Conservation (phyloP, 805 yeast species). For the Pichia scutulata region DNA sequence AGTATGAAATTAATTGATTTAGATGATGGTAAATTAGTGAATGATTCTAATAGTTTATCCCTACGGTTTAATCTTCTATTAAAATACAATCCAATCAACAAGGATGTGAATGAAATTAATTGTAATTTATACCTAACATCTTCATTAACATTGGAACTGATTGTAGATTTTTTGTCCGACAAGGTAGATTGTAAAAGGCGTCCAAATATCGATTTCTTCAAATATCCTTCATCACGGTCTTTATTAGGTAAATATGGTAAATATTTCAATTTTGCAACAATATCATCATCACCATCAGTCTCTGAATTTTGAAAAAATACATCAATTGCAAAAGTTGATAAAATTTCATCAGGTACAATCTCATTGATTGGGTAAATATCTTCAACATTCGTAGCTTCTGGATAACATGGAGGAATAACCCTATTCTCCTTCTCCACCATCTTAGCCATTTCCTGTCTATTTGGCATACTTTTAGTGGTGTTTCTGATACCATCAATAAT, state of each 20-base stretch:
- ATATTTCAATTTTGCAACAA: constrained; percentile 15
- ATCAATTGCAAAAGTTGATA: constrained; percentile 55
- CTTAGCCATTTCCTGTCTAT: constrained; percentile 53
- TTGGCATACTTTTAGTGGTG: constrained; percentile 66
- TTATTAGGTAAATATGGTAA: constrained; percentile 6
- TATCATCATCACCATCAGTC: constrained; percentile 44
- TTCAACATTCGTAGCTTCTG: constrained; percentile 74
- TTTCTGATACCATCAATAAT: constrained; percentile 73
- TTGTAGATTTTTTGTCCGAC: background rate
- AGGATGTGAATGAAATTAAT: constrained; percentile 70
- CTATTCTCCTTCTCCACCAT: constrained; percentile 55
- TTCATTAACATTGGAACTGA: background rate
- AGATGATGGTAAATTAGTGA: constrained; percentile 74
- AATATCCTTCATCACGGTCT: constrained; percentile 13
- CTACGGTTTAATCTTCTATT: constrained; percentile 61
- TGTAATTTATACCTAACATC: constrained; percentile 46
- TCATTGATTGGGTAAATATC: constrained; percentile 70
- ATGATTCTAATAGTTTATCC: constrained; percentile 47
- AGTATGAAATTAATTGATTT: constrained; percentile 63
- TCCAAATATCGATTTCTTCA: constrained; percentile 27
- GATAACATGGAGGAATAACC: constrained; percentile 74
- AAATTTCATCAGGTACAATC: constrained; percentile 64
- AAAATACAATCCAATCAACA: constrained; percentile 71
- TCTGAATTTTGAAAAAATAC: constrained; percentile 39
- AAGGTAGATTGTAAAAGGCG: background rate